Evolutionary conservation across 1,139 yeast genomes (phyloP).

Genomic region (Hyphopichia fennica): DNA sequence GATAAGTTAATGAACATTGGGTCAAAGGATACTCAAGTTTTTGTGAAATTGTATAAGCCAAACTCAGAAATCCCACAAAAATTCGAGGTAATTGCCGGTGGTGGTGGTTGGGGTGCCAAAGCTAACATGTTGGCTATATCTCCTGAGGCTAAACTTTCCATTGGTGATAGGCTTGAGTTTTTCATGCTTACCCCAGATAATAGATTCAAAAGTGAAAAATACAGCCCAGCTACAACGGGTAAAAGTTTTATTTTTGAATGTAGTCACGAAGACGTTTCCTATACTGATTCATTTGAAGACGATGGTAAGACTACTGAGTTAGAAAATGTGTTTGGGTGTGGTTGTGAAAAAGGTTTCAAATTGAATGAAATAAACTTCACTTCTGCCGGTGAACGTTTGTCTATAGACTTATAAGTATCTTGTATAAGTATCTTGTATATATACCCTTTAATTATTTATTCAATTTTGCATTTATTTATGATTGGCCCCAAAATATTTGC

Average conservation of each 20-base stretch:
- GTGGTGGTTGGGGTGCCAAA: constrained; percentile 69
- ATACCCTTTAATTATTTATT: neutral
- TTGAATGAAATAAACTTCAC: constrained; percentile 39
- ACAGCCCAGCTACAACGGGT: neutral
- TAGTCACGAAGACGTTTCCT: constrained; percentile 30
- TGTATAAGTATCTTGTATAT: neutral
- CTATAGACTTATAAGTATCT: neutral
- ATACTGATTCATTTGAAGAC: constrained; percentile 8
- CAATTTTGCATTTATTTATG: neutral
- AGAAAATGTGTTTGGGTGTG: constrained; percentile 40
- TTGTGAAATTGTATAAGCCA: constrained; percentile 32
- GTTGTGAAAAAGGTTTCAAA: constrained; percentile 47
- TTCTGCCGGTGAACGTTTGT: constrained; percentile 41
- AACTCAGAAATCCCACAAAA: constrained; percentile 17
- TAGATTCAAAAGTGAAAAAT: constrained; percentile 12
- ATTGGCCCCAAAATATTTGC: neutral
- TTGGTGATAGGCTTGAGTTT: constrained; percentile 51
- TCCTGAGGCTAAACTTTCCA: constrained; percentile 47
- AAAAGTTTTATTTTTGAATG: constrained; percentile 27
- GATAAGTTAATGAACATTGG: constrained; percentile 40
- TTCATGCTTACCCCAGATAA: constrained; percentile 45
- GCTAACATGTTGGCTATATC: constrained; percentile 60
- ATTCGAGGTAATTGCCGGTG: constrained; percentile 59
- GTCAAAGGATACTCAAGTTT: constrained; percentile 50
- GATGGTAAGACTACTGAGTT: constrained; percentile 7